These are phyloP conservation scores for Calocybe cyanea DNA, from an alignment of 768 basidiomycete genomes.

Conservation along the genomic window DNA sequence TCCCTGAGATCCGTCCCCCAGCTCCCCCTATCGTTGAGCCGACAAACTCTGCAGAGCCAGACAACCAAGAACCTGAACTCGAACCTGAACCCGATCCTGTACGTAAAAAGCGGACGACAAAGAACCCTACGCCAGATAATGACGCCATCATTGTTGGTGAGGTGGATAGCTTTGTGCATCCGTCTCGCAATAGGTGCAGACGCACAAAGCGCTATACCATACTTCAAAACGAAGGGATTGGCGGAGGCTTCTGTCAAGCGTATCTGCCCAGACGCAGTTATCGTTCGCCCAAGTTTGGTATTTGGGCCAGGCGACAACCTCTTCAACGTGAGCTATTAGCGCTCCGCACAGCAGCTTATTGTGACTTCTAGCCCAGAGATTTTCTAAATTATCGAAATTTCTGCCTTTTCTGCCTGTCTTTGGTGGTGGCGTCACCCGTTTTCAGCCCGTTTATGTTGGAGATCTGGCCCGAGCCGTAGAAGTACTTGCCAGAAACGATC, in stretches of 20 bases:
- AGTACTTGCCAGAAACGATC: constrained; percentile 46
- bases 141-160: constrained; percentile 36
- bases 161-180: constrained; percentile 25
- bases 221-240: constrained; percentile 57
- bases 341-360: neutral
- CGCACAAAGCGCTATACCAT: constrained; percentile 50
- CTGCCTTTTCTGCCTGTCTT: constrained; percentile 77
- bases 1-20: constrained; percentile 57
- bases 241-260: constrained; percentile 54
- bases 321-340: constrained; percentile 51
- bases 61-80: constrained; percentile 6
- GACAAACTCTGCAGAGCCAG: constrained; percentile 14
- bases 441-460: constrained; percentile 72
- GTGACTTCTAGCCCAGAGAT: constrained; percentile 39
- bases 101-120: constrained; percentile 16
- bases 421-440: constrained; percentile 59
- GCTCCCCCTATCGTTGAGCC: constrained; percentile 24
- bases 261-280: constrained; percentile 46
- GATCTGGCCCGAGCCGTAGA: constrained; percentile 65
- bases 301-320: constrained; percentile 78
- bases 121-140: constrained; percentile 27
- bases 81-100: constrained; percentile 8
- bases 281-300: constrained; percentile 68
- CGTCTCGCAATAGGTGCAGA: constrained; percentile 71
- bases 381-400: constrained; percentile 53